Evolutionary conservation across 331 rosid genomes (phyloP).

Genomic region (Acacia pycnantha): DNA sequence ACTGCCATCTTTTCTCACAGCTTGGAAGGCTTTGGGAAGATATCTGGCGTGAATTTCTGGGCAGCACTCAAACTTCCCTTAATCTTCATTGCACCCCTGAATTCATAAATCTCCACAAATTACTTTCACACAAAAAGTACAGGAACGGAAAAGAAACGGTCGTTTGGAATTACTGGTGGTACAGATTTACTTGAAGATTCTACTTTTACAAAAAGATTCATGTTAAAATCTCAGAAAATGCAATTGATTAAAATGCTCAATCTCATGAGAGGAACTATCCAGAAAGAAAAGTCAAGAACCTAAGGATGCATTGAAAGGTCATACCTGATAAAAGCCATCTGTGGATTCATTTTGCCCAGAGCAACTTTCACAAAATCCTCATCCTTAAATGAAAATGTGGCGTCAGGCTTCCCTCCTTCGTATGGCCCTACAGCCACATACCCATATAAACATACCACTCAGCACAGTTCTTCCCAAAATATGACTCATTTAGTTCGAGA

Average conservation of each 20-base stretch:
- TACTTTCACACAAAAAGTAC: background rate
- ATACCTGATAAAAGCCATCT: slow-evolving; percentile 89
- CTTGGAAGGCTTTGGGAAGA: slow-evolving; percentile 96
- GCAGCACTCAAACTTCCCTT: slow-evolving; percentile 94
- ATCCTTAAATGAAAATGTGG: slow-evolving; percentile 79
- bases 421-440: slow-evolving; percentile 51
- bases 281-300: slow-evolving; percentile 6
- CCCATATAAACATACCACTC: background rate
- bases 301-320: slow-evolving; percentile 3
- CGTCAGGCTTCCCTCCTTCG: slow-evolving; percentile 92
- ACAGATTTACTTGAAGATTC: background rate
- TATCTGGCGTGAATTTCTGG: slow-evolving; percentile 82
- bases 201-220: background rate
- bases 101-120: slow-evolving; percentile 22
- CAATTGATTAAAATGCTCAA: background rate
- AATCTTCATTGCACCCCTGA: slow-evolving; percentile 82
- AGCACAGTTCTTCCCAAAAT: background rate
- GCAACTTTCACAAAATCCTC: slow-evolving; percentile 91
- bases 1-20: slow-evolving; percentile 48
- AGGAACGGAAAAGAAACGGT: background rate
- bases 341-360: slow-evolving; percentile 87
- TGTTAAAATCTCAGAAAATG: background rate
- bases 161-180: background rate
- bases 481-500: background rate
- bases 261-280: background rate